Evolutionary conservation across 1,284 basidiomycete species (phyloP), one percentile per base, ranked within the genome.

Genomic region (Stygiomarasmius scandens): DNA sequence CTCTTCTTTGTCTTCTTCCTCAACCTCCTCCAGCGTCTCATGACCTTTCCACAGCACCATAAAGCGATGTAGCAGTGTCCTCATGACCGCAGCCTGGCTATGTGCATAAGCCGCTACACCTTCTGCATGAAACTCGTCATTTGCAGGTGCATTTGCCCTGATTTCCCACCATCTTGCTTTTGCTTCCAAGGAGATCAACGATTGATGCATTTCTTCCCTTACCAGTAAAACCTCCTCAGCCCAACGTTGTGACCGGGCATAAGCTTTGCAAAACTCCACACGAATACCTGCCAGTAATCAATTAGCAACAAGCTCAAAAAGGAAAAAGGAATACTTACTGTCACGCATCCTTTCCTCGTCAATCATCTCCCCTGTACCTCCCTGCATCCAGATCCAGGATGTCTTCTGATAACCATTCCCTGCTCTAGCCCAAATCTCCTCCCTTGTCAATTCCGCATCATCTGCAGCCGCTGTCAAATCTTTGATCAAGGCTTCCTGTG

Each of bases 191-290:
- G 14, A 11, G 22, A 14, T 25, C 23, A 52, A 19, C 6, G 36
- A 19, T 5, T 41, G 25, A 8, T 60, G 38, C 61, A 63, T 63
- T 49, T 66, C 64, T 50, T 64, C 63, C 20, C 50, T 24, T 4
- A 66, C 36, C 9, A 63, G 53, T 4, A 23, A 12, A 22, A 61
- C 32, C 36, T 64, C 64, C 55, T 66, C 63, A 6, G 19, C 14
- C 64, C 63, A 66, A 11, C 59, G 59, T n/a, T 49, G 25, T 3
- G 29, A 36, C 1, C 63, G 45, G 3, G 63, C 59, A 16, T 62
- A 54, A 3, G 52, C 41, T 32, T 54, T 54, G 27, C 41, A 44
- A 20, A 20, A 54, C 25, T 54, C 52, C 11, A 63, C 52, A 6
- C 50, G 34, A 6, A 24, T 47, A 16, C 38, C 38, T 41, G n/a